Percentiles rank a stretch among this genome's conserved stretches.
These are phyloP conservation scores for Coniferiporia sulphurascens DNA, from an alignment of 1,284 basidiomycete genomes.

Conservation along the genomic window DNA sequence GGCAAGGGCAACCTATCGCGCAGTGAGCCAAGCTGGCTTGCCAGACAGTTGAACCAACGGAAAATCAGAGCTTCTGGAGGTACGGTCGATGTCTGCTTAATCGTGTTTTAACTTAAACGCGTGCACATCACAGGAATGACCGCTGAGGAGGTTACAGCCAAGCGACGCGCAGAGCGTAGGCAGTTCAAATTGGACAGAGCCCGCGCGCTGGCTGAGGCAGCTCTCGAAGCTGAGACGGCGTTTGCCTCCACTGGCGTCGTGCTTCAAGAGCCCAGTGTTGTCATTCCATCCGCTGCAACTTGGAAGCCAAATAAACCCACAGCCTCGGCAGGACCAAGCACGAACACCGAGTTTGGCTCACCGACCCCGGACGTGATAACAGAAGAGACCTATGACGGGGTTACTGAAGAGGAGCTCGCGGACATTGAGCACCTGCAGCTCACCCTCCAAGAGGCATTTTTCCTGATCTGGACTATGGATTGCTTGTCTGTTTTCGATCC, in stretches of 20 bases:
- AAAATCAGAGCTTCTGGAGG: conserved; percentile 51
- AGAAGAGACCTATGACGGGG: conserved; percentile 29
- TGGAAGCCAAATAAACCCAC: conserved; percentile 50
- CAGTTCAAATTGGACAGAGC: conserved; percentile 91
- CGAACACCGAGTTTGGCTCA: conserved; percentile 8
- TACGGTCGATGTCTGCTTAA: conserved; percentile 27
- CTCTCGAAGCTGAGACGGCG: conserved; percentile 67
- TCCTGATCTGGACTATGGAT: conserved; percentile 80
- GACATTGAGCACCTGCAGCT: conserved; percentile 92
- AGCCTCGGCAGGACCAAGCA: conserved; percentile 2
- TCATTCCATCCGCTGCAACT: conserved; percentile 72
- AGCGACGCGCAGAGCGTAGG: conserved; percentile 77
- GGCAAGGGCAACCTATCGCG: conserved; percentile 93
- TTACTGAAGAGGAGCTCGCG: conserved; percentile 45
- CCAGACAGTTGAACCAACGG: conserved; percentile 64
- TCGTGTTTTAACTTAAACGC: background rate
- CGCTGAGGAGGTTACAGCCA: conserved; percentile 84
- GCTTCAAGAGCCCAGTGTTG: conserved; percentile 33
- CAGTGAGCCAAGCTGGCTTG: conserved; percentile 93
- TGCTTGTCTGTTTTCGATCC: conserved; percentile 75
- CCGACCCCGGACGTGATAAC: conserved; percentile 17
- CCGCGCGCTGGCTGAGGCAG: conserved; percentile 66
- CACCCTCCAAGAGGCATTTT: conserved; percentile 89
- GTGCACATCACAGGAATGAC: conserved; percentile 49
- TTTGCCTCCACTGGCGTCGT: conserved; percentile 64